These are phyloP conservation scores for Alternaria dauci DNA, from an alignment of 2,329 filamentous ascomycete genomes.

Conservation along the genomic window DNA sequence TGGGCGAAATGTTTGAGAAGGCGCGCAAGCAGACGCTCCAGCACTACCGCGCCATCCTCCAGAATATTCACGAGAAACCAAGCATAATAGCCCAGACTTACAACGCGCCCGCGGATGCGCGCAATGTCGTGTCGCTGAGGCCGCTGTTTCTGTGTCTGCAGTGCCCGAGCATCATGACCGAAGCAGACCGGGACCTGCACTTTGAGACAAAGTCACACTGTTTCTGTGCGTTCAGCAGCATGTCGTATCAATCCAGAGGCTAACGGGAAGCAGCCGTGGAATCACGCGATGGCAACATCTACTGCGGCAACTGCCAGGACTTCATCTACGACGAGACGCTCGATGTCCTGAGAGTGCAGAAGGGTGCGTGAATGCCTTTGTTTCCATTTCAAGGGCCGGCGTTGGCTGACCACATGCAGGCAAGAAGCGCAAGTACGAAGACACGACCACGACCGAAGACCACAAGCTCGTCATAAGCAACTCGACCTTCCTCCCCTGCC, in stretches of 20 bases:
- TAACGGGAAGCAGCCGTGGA: slow-evolving; percentile 71
- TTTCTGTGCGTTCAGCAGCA: slow-evolving; percentile 67
- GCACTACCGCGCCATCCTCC: slow-evolving; percentile 76
- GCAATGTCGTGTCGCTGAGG: slow-evolving; percentile 61
- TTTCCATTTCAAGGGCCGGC: neutral
- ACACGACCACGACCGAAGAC: slow-evolving; percentile 70
- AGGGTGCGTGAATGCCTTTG: slow-evolving; percentile 60
- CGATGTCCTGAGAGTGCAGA: slow-evolving; percentile 76
- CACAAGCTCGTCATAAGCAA: slow-evolving; percentile 80
- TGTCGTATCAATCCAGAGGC: slow-evolving; percentile 11
- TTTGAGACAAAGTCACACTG: slow-evolving; percentile 73
- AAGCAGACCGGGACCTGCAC: slow-evolving; percentile 72
- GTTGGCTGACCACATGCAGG: slow-evolving; percentile 46
- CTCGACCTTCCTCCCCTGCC: slow-evolving; percentile 80
- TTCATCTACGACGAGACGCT: slow-evolving; percentile 84
- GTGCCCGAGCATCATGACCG: slow-evolving; percentile 73
- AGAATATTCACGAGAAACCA: slow-evolving; percentile 73
- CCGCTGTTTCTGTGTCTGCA: slow-evolving; percentile 68
- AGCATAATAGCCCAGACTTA: slow-evolving; percentile 72
- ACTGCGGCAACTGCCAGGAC: slow-evolving; percentile 83
- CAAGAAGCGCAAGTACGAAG: slow-evolving; percentile 79
- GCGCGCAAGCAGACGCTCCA: slow-evolving; percentile 73
- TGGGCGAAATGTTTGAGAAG: slow-evolving; percentile 72
- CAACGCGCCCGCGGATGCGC: slow-evolving; percentile 60
- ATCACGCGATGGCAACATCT: slow-evolving; percentile 76